These are phyloP conservation scores for Colletotrichum neosansevieriae DNA, from an alignment of 2,329 filamentous ascomycete species.

Conservation along the genomic window DNA sequence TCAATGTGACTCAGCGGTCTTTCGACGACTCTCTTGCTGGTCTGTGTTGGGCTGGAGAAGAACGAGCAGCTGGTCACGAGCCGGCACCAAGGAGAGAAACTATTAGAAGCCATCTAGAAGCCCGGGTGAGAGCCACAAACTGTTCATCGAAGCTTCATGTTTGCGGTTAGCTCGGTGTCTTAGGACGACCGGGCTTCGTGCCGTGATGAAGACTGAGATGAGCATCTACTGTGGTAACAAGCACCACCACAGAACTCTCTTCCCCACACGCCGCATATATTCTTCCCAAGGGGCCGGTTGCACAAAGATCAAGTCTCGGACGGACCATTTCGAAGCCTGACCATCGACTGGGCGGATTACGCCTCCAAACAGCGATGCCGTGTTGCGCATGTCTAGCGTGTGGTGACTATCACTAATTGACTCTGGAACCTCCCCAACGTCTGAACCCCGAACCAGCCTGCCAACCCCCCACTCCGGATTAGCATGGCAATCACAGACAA, in stretches of 20 bases:
- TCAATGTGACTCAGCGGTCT: background rate
- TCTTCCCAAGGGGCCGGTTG: conserved; percentile 37
- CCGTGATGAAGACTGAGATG: conserved; percentile 28
- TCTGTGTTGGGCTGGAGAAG: conserved; percentile 6
- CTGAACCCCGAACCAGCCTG: conserved; percentile 27
- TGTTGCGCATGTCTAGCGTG: conserved; percentile 24
- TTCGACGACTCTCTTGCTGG: conserved; percentile 2
- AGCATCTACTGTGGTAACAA: background rate
- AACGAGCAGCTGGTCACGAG: conserved; percentile 5
- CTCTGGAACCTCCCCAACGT: conserved; percentile 37
- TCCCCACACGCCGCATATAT: conserved; percentile 12
- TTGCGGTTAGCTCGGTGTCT: conserved; percentile 29
- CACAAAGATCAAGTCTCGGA: conserved; percentile 31
- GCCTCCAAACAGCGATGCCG: conserved; percentile 19
- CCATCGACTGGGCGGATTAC: conserved; percentile 32
- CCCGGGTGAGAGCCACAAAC: conserved; percentile 7
- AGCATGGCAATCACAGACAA: conserved; percentile 35
- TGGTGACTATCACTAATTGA: conserved; percentile 21
- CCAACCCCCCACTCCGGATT: conserved; percentile 33
- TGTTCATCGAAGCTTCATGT: conserved; percentile 5
- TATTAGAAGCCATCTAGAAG: background rate
- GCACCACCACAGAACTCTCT: conserved; percentile 2
- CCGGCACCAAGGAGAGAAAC: background rate
- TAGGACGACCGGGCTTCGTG: conserved; percentile 22
- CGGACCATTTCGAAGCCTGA: conserved; percentile 9